Conservation (phyloP, 1,284 basidiomycete genomes). For the Microbotryum silenes-acaulis region DNA sequence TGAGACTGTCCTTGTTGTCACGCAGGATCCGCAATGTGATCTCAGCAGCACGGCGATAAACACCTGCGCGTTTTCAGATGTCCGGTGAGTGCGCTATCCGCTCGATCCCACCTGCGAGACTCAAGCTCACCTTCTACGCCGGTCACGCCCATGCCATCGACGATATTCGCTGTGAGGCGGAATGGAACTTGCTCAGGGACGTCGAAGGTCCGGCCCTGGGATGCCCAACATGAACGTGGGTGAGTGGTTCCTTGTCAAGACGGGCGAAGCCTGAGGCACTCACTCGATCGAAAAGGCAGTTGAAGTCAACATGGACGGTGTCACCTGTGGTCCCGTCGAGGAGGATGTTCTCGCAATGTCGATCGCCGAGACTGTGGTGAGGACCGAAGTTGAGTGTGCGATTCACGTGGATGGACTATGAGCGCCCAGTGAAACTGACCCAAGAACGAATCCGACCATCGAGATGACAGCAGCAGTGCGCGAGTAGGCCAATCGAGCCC, state of each 20-base stretch:
- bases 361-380: conserved; percentile 75
- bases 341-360: conserved; percentile 95
- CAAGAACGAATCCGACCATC: conserved; percentile 96
- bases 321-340: conserved; percentile 84
- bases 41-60: conserved; percentile 87
- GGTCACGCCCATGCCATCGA: conserved; percentile 87
- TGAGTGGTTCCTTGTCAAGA: not conserved
- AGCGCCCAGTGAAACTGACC: conserved; percentile 49
- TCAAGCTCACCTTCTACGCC: conserved; percentile 69
- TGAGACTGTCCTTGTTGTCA: conserved; percentile 85
- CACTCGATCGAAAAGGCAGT: conserved; percentile 89
- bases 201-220: conserved; percentile 74
- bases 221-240: not conserved
- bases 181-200: conserved; percentile 92
- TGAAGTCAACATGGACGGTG: conserved; percentile 94
- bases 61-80: conserved; percentile 48
- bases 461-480: conserved; percentile 96
- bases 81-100: not conserved
- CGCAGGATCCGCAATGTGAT: conserved; percentile 80
- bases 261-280: conserved; percentile 40
- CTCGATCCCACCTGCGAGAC: not conserved
- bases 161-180: conserved; percentile 86
- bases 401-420: not conserved
- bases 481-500: conserved; percentile 74
- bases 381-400: not conserved